Evolutionary conservation across 768 basidiomycete species (phyloP), one percentile per base, ranked within the genome.

Genomic region (Auricularia cornea): DNA sequence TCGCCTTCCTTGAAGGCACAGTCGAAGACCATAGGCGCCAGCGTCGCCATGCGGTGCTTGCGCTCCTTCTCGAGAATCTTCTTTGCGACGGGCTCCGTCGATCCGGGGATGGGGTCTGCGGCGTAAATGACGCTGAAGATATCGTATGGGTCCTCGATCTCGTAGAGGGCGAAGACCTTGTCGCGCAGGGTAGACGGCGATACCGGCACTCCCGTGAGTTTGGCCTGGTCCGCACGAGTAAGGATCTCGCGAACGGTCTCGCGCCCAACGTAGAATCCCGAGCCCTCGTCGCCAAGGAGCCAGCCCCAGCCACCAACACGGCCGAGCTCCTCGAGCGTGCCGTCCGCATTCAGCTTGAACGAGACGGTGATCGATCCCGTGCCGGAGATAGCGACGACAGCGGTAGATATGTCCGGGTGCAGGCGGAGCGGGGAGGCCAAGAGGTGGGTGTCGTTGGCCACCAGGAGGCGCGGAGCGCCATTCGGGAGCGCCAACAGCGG

Each of bases 361-460:
- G 84, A 83, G 18, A 87, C 86, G 35, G 87, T 82, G 68, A 85
- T 90, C 12, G 87, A 85, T 2, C 93, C 93, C 0, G 93, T 96
- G 16, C 93, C 93, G 2, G 81, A 87, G 64, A 95, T 87, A 60
- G 86, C 86, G 3, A 86, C 82, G 32, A 94, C 80, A 8, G 88
- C 90, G 63, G 83, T 78, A 16, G 76, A 72, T 20, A 87, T 79
- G 68, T 87, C 87, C 1, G 76, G 69, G 70, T 86, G 79, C 68
- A 85, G 75, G 41, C 83, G 80, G 14, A 94, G 78, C 3, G 93
- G 91, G 0, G 91, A 85, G 11, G 90, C 90, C 54, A 96, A 84
- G 54, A 96, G 87, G 68, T 89, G 83, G 0, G 90, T 89, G 71
- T 96, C 93, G 72, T 95, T 94, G 48, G 86, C 80, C 59, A 95